Conservation (phyloP, 2,329 filamentous ascomycete species). For the Colletotrichum liriopes region DNA sequence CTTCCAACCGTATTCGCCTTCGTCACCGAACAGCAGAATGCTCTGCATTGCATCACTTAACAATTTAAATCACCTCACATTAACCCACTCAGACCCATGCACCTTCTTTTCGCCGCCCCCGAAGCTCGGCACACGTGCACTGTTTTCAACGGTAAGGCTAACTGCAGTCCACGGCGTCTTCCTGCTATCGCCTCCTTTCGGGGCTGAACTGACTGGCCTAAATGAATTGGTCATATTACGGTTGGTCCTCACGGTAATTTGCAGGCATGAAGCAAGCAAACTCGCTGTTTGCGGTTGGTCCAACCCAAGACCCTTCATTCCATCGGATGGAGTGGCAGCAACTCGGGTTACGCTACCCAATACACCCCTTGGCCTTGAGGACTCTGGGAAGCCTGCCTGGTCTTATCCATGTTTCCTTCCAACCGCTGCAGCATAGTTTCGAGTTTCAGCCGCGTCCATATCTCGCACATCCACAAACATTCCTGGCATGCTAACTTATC, state of each 20-base stretch:
- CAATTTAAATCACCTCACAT: background rate
- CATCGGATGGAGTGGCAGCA: background rate
- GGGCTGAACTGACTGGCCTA: background rate
- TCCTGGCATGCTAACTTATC: background rate
- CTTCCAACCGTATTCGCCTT: background rate
- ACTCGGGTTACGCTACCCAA: background rate
- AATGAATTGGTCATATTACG: background rate
- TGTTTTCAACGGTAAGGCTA: background rate
- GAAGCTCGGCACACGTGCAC: background rate
- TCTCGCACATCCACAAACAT: background rate
- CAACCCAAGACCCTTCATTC: conserved; percentile 4
- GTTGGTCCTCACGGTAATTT: background rate
- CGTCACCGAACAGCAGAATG: background rate
- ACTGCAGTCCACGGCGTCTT: background rate
- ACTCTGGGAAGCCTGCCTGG: background rate
- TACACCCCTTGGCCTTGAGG: background rate
- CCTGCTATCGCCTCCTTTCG: background rate
- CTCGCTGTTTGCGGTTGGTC: conserved; percentile 4
- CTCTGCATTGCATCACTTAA: background rate
- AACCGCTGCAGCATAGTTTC: conserved; percentile 4
- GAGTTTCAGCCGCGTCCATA: conserved; percentile 9
- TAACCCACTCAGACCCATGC: background rate
- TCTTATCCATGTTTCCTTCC: conserved; percentile 6
- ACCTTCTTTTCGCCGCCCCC: background rate
- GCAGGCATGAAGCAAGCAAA: background rate